A percentile compares a stretch with the other conserved stretches of the same genome.
Evolutionary conservation across 139 green algal genomes (phyloP).

Genomic region (Picochlorum sp.): DNA sequence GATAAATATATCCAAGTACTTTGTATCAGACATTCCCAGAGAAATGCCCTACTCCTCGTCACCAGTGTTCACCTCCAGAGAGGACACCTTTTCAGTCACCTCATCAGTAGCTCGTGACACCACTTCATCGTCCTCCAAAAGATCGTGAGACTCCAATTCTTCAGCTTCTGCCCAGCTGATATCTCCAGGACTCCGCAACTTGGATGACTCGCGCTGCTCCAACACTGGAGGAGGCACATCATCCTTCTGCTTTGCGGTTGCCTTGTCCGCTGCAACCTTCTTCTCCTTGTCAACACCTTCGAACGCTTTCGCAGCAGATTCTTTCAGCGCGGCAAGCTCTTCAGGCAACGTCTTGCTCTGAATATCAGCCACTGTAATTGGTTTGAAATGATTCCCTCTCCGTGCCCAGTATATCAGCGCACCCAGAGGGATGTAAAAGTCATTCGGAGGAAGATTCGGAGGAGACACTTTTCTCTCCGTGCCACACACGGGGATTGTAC

Average conservation of each 20-base stretch:
- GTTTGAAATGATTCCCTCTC: constrained; percentile 15
- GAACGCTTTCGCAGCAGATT: constrained; percentile 8
- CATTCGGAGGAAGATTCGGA: constrained; percentile 29
- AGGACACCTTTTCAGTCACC: no score
- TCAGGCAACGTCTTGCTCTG: constrained; percentile 8
- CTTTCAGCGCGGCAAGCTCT: constrained; percentile 7
- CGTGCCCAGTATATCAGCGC: constrained; percentile 13
- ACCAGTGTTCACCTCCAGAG: no score
- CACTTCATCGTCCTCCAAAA: background rate
- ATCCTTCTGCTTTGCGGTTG: background rate
- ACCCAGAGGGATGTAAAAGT: constrained; percentile 28
- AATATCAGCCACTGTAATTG: constrained; percentile 18
- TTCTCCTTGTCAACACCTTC: constrained; percentile 1
- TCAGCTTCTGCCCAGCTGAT: background rate
- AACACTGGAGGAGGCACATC: background rate
- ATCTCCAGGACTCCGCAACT: background rate
- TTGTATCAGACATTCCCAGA: background rate
- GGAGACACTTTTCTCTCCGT: constrained; percentile 37
- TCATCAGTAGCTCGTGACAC: background rate
- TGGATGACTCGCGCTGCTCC: background rate
- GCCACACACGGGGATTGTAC: constrained; percentile 23
- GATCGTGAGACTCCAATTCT: background rate
- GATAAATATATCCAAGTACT: constrained; percentile 2
- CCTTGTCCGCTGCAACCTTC: background rate
- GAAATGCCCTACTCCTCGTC: constrained; percentile 4